These are phyloP conservation scores for Capronia epimyces DNA, from an alignment of 2,329 filamentous ascomycete genomes.

Conservation along the genomic window DNA sequence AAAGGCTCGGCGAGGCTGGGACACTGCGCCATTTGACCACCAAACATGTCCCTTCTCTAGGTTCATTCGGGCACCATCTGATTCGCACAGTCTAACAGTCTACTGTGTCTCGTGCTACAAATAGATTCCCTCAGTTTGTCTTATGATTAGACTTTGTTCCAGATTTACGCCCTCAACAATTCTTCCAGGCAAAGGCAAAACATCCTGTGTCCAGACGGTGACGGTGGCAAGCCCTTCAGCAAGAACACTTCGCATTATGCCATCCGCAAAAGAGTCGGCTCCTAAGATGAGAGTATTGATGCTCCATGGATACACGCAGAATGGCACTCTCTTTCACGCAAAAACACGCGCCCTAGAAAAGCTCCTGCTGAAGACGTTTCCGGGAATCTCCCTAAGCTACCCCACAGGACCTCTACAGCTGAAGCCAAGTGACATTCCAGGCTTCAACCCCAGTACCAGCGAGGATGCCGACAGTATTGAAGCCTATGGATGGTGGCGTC, in stretches of 20 bases:
- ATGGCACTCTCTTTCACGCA: conserved; percentile 72
- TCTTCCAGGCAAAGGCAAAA: neutral
- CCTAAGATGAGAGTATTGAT: conserved; percentile 61
- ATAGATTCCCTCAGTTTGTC: too few species aligned
- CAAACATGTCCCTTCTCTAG: neutral
- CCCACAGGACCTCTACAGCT: conserved; percentile 64
- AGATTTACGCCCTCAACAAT: neutral
- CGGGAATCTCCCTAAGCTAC: conserved; percentile 58
- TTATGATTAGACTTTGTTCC: neutral
- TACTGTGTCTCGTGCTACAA: too few species aligned
- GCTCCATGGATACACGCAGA: conserved; percentile 88
- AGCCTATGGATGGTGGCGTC: conserved; percentile 78
- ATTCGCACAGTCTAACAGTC: neutral
- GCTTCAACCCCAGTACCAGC: conserved; percentile 50
- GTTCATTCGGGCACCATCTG: neutral
- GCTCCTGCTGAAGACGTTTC: conserved; percentile 67
- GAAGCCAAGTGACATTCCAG: conserved; percentile 61
- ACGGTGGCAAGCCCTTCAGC: neutral
- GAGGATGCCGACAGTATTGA: conserved; percentile 53
- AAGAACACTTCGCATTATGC: conserved; percentile 12
- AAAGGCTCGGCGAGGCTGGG: neutral
- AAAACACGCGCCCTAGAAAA: conserved; percentile 88
- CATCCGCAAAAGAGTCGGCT: conserved; percentile 12
- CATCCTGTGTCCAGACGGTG: neutral
- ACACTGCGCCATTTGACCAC: neutral